A percentile compares a stretch with the other conserved stretches of the same genome.
phyloP scores from a whole-genome alignment of 1,284 basidiomycete genomes.

The Apiotrichum siamense region DNA sequence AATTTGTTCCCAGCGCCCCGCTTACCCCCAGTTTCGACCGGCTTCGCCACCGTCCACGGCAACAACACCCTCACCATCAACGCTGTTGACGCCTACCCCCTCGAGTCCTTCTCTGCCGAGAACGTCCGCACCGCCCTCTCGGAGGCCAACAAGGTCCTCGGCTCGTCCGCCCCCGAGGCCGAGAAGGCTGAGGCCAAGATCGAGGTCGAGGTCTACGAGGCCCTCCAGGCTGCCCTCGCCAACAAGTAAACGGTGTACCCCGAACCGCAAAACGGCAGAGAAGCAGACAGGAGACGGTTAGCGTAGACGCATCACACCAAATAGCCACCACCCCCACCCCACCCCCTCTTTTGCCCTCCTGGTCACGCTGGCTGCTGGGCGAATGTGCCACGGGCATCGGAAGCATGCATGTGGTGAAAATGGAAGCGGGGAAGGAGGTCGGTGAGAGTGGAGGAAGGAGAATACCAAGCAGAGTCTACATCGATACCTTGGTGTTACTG shows the following conservation, averaged over 20 bases:
- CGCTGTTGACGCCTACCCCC: slow-evolving; percentile 89
- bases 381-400: background rate
- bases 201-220: slow-evolving; percentile 94
- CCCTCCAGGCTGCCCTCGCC: slow-evolving; percentile 70
- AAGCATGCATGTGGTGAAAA: slow-evolving; percentile 7
- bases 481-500: too few species aligned
- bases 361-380: too few species aligned
- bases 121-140: slow-evolving; percentile 78
- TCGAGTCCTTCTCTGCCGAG: slow-evolving; percentile 63
- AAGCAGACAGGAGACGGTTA: background rate
- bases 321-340: too few species aligned
- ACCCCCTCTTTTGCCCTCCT: too few species aligned
- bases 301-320: too few species aligned
- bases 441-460: background rate
- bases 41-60: slow-evolving; percentile 96
- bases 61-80: slow-evolving; percentile 97
- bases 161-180: slow-evolving; percentile 78
- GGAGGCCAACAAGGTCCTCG: slow-evolving; percentile 78
- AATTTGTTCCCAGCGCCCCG: background rate
- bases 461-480: too few species aligned
- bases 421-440: background rate
- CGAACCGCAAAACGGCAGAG: background rate
- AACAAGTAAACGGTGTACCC: too few species aligned
- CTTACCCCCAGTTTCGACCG: slow-evolving; percentile 72
- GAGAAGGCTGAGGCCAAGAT: slow-evolving; percentile 92